Evolutionary conservation across 2,329 filamentous ascomycete genomes (phyloP).

Genomic region (Colletotrichum spinosum): DNA sequence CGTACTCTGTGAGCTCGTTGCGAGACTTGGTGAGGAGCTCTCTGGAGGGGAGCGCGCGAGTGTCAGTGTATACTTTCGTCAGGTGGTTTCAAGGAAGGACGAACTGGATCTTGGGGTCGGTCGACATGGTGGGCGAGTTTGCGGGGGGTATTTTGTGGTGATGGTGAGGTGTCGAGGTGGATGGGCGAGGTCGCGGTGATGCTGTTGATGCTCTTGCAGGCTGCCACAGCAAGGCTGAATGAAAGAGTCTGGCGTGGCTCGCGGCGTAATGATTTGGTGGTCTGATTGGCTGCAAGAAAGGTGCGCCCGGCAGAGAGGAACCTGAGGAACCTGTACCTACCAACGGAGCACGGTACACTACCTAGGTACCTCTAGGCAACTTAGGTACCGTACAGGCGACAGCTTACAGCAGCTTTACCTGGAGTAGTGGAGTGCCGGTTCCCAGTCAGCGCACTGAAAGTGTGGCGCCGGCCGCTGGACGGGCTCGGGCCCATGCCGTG

Average conservation of each 20-base stretch:
- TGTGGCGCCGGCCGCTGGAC: slow-evolving; percentile 10
- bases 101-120: slow-evolving; percentile 80
- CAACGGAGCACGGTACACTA: neutral
- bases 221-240: slow-evolving; percentile 47
- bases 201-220: slow-evolving; percentile 14
- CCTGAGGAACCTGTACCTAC: neutral
- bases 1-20: slow-evolving; percentile 92
- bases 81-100: slow-evolving; percentile 41
- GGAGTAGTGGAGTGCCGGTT: too few species aligned
- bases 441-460: slow-evolving; percentile 7
- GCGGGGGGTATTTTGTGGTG: slow-evolving; percentile 39
- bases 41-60: slow-evolving; percentile 58
- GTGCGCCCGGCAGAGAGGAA: too few species aligned
- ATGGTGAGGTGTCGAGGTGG: slow-evolving; percentile 15
- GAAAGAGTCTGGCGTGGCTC: slow-evolving; percentile 39
- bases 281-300: slow-evolving; percentile 30
- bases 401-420: too few species aligned
- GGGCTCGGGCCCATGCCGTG: neutral
- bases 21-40: slow-evolving; percentile 91
- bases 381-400: neutral
- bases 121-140: slow-evolving; percentile 37
- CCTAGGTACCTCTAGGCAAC: neutral
- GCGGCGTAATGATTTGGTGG: slow-evolving; percentile 17
- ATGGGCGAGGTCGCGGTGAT: slow-evolving; percentile 24
- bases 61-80: slow-evolving; percentile 43